A percentile compares a stretch with the other conserved stretches of the same genome.
These are phyloP conservation scores for Perkinsus olseni DNA, from an alignment of 169 alveolate genomes.

Conservation along the genomic window DNA sequence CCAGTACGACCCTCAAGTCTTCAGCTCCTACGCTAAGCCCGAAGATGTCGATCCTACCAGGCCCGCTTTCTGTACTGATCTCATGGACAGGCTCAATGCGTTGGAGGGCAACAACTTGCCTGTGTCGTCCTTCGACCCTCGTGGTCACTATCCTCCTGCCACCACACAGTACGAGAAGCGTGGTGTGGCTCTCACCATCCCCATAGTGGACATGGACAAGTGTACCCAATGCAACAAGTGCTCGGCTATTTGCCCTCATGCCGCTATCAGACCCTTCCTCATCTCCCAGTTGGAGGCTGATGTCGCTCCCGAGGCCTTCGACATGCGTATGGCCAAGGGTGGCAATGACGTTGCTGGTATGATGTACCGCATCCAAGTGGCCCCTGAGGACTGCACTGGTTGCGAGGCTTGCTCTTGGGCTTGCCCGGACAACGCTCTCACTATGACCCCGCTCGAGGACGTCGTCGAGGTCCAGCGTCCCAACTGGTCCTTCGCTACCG, in stretches of 20 bases:
- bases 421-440: constrained; percentile 51
- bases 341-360: constrained; percentile 39
- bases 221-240: constrained; percentile 52
- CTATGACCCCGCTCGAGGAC: constrained; percentile 30
- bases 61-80: constrained; percentile 16
- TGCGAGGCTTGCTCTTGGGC: constrained; percentile 52
- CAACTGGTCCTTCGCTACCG: constrained; percentile 42
- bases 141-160: constrained; percentile 42
- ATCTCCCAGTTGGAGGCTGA: constrained; percentile 34
- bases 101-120: constrained; percentile 41
- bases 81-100: constrained; percentile 23
- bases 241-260: constrained; percentile 49
- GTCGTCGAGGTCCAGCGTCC: constrained; percentile 22
- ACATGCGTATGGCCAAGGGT: constrained; percentile 33
- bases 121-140: constrained; percentile 40
- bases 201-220: constrained; percentile 52
- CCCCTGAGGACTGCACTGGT: constrained; percentile 54
- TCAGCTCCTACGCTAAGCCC: constrained; percentile 2
- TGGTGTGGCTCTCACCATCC: constrained; percentile 43
- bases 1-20: background rate
- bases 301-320: constrained; percentile 38
- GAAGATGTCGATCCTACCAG: background rate
- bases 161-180: constrained; percentile 45
- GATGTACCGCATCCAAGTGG: constrained; percentile 46
- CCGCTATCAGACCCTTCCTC: constrained; percentile 48